A percentile compares a stretch with the other conserved stretches of the same genome.
phyloP scores from a whole-genome alignment of 106 monocot genomes.

The Allium cepa region DNA sequence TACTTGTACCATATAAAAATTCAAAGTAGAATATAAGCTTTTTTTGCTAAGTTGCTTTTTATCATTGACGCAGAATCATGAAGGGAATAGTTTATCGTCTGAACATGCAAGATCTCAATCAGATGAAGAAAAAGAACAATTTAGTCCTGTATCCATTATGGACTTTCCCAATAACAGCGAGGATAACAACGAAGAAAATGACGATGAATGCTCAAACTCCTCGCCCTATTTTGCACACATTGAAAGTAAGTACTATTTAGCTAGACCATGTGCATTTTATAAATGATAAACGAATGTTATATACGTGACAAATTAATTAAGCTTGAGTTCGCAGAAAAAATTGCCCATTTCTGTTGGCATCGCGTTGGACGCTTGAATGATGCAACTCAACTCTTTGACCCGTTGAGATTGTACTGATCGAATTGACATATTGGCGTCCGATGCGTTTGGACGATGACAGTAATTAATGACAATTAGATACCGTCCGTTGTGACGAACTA shows the following conservation, averaged over 20 bases:
- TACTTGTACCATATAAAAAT: not conserved
- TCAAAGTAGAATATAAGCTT: not conserved
- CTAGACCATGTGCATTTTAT: not conserved
- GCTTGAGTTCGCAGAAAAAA: too few relatives aligned
- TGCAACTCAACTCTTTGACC: too few relatives aligned
- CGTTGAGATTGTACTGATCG: too few relatives aligned
- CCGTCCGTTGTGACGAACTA: too few relatives aligned
- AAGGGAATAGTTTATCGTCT: not conserved
- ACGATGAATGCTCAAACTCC: not conserved
- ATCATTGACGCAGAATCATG: not conserved
- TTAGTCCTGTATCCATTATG: conserved; percentile 66
- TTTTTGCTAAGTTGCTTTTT: not conserved
- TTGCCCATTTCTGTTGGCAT: too few relatives aligned
- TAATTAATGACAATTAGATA: too few relatives aligned
- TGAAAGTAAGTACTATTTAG: conserved; percentile 8
- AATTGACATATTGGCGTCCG: too few relatives aligned
- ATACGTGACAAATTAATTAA: too few relatives aligned
- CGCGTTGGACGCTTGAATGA: too few relatives aligned
- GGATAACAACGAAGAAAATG: conserved; percentile 15
- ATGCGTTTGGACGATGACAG: too few relatives aligned
- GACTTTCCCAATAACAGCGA: conserved; percentile 51
- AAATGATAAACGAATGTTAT: too few relatives aligned
- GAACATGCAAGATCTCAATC: conserved; percentile 1
- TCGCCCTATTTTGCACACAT: conserved; percentile 17
- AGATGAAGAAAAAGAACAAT: conserved; percentile 55